Percentiles rank a stretch among this genome's conserved stretches.
Evolutionary conservation across 257 asterid genomes (phyloP).

Genomic region (Jasminum sambac): DNA sequence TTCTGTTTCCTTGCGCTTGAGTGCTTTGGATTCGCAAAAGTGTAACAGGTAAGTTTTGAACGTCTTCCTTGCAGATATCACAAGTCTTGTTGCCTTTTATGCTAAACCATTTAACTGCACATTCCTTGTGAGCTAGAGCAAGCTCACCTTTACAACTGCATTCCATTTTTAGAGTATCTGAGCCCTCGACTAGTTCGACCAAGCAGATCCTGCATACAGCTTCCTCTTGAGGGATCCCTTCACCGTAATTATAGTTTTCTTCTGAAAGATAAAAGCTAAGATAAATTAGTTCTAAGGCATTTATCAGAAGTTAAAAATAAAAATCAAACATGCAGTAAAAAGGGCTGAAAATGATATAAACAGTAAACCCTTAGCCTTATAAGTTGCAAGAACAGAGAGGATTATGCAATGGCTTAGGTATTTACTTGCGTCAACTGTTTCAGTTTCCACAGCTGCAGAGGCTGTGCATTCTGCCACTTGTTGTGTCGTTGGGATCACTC

Average conservation of each 20-base stretch:
- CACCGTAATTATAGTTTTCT: constrained; percentile 46
- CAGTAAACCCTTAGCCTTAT: neutral
- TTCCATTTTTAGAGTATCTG: constrained; percentile 85
- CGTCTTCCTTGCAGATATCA: constrained; percentile 90
- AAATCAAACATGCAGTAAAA: constrained; percentile 4
- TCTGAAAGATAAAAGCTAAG: constrained; percentile 49
- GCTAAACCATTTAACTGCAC: constrained; percentile 95
- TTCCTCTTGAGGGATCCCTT: constrained; percentile 81
- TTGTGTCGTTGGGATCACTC: constrained; percentile 69
- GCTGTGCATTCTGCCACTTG: constrained; percentile 38
- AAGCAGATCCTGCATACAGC: constrained; percentile 95
- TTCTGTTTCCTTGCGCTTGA: constrained; percentile 42
- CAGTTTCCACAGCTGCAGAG: too few species aligned
- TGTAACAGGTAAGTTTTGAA: constrained; percentile 80
- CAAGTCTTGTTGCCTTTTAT: constrained; percentile 93
- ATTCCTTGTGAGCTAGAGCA: constrained; percentile 90
- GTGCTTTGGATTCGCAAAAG: constrained; percentile 65
- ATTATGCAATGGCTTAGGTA: neutral
- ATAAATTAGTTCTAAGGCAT: constrained; percentile 33
- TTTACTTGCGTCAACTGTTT: constrained; percentile 49
- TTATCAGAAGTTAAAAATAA: constrained; percentile 11
- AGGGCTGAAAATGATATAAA: neutral
- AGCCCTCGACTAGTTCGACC: constrained; percentile 75
- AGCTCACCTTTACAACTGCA: constrained; percentile 96
- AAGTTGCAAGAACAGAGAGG: neutral